A percentile compares a stretch with the other conserved stretches of the same genome.
phyloP scores from a whole-genome alignment of 345 rosid species.

The Laguncularia racemosa region DNA sequence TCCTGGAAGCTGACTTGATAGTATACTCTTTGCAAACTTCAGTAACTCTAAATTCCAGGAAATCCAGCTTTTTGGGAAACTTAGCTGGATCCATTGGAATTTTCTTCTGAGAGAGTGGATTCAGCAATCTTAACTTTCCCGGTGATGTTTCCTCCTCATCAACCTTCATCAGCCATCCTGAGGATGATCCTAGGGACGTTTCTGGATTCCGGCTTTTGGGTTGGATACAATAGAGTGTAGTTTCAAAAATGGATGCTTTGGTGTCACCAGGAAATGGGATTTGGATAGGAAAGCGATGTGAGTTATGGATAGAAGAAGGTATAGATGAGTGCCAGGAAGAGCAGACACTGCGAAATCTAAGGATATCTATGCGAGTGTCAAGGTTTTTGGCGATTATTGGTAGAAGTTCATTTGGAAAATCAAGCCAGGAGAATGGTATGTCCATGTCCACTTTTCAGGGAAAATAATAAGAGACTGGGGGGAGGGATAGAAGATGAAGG shows the following conservation, averaged over 20 bases:
- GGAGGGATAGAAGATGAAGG: no score
- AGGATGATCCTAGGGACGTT: neutral
- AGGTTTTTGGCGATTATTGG: slow-evolving; percentile 9
- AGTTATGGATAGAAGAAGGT: slow-evolving; percentile 1
- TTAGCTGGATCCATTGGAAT: neutral
- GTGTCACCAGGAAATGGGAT: neutral
- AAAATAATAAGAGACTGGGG: no score
- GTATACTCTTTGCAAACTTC: slow-evolving; percentile 14
- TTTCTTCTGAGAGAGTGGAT: slow-evolving; percentile 5
- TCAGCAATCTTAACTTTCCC: slow-evolving; percentile 4
- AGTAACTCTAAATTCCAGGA: slow-evolving; percentile 12
- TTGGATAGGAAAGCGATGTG: neutral
- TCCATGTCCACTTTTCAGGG: neutral
- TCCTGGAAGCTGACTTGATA: neutral
- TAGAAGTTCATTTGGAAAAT: slow-evolving; percentile 14
- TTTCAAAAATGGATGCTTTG: neutral
- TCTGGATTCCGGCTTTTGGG: neutral
- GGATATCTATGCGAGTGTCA: slow-evolving; percentile 12
- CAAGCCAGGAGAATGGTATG: slow-evolving; percentile 6
- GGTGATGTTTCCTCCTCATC: neutral
- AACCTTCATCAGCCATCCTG: slow-evolving; percentile 15
- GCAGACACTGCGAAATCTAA: slow-evolving; percentile 21
- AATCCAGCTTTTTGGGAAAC: slow-evolving; percentile 12
- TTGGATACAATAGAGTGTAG: slow-evolving; percentile 7
- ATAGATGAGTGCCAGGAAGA: slow-evolving; percentile 14